These are phyloP conservation scores for Neurospora tetrasperma DNA, from an alignment of 495 filamentous ascomycete species.

Conservation along the genomic window DNA sequence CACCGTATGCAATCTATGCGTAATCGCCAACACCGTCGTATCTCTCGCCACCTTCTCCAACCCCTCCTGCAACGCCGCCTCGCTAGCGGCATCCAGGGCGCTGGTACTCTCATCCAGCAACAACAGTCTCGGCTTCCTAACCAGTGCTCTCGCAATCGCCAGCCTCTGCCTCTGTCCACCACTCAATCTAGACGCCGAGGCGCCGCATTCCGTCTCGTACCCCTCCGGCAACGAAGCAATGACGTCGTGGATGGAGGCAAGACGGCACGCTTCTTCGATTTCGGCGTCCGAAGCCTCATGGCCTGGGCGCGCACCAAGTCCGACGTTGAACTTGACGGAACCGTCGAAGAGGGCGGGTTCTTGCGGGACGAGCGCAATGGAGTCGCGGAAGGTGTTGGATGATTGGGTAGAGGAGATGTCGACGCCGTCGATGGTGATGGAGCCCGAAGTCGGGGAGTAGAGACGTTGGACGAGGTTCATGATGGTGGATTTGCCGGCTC, in stretches of 20 bases:
- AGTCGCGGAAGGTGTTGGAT: constrained; percentile 35
- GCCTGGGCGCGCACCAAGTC: constrained; percentile 34
- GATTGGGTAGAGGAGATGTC: constrained; percentile 27
- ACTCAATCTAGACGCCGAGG: constrained; percentile 37
- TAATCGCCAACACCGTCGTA: constrained; percentile 73
- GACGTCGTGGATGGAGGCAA: constrained; percentile 50
- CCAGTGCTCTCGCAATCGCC: constrained; percentile 65
- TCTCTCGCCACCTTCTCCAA: constrained; percentile 59
- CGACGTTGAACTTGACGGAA: constrained; percentile 49
- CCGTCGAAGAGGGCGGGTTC: constrained; percentile 43
- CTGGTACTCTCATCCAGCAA: constrained; percentile 81
- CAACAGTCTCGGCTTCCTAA: constrained; percentile 71
- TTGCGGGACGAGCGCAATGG: constrained; percentile 51
- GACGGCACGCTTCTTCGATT: constrained; percentile 45
- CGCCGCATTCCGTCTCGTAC: constrained; percentile 51
- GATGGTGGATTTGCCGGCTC: constrained; percentile 64
- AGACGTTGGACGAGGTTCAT: constrained; percentile 54
- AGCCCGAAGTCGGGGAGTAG: constrained; percentile 45
- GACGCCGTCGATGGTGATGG: constrained; percentile 40
- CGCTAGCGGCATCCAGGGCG: constrained; percentile 65
- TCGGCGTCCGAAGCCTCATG: constrained; percentile 36
- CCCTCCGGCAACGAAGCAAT: constrained; percentile 47
- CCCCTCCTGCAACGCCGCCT: constrained; percentile 58
- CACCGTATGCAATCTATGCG: constrained; percentile 70
- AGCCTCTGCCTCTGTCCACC: constrained; percentile 58